These are phyloP conservation scores for Podila clonocystis DNA, from an alignment of 192 early-diverging fungal species.

Conservation along the genomic window DNA sequence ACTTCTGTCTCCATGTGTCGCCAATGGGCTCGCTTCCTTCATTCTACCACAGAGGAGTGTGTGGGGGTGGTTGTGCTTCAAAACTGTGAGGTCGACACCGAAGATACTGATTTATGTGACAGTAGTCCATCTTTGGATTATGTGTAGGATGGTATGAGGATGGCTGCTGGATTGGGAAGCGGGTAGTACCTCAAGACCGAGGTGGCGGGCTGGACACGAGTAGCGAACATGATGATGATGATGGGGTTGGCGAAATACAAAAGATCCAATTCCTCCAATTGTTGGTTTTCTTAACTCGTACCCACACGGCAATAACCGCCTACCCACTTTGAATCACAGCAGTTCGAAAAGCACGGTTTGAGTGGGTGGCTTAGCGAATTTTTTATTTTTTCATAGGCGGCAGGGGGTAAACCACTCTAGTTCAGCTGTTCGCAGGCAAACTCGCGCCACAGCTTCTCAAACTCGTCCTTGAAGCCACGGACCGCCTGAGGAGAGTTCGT, in stretches of 20 bases:
- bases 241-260: background rate
- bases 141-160: background rate
- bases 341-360: background rate
- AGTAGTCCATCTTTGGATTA: background rate
- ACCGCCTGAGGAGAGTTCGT: conserved; percentile 69
- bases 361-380: conserved; percentile 1
- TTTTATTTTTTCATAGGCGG: background rate
- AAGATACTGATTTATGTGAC: background rate
- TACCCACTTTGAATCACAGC: background rate
- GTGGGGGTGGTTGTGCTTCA: background rate
- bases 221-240: conserved; percentile 40
- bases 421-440: conserved; percentile 41
- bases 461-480: conserved; percentile 66
- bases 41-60: background rate
- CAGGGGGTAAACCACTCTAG: too few relatives aligned
- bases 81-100: background rate
- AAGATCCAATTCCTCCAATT: background rate
- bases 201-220: conserved; percentile 46
- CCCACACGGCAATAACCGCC: background rate
- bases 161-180: background rate
- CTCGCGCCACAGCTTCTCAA: conserved; percentile 67
- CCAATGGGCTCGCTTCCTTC: too few relatives aligned
- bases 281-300: background rate
- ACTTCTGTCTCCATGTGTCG: too few relatives aligned
- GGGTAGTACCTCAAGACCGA: conserved; percentile 36